Evolutionary conservation across 306 rosid genomes (phyloP).

Genomic region (Parietaria judaica): DNA sequence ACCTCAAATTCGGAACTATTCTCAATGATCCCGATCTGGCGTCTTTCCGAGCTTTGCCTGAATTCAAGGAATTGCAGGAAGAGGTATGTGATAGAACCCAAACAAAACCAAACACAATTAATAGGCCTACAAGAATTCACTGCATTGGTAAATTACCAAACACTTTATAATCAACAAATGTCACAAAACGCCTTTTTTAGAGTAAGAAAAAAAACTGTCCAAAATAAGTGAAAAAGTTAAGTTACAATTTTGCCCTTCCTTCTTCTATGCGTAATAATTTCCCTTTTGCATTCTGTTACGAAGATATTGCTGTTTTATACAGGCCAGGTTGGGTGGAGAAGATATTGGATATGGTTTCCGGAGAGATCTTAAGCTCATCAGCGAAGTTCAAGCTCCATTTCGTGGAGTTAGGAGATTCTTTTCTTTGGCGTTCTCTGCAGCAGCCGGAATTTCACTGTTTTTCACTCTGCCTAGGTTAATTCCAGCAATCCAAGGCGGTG

Average conservation of each 20-base stretch:
- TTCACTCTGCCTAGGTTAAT: conserved; percentile 65
- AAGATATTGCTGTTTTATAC: conserved; percentile 13
- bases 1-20: conserved; percentile 86
- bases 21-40: conserved; percentile 98
- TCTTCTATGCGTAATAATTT: too few relatives aligned
- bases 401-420: conserved; percentile 92
- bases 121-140: too few relatives aligned
- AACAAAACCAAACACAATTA: background rate
- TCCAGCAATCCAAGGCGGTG: conserved; percentile 65
- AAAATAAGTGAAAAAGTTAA: too few relatives aligned
- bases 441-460: conserved; percentile 80
- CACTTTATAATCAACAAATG: too few relatives aligned
- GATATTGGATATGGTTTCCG: conserved; percentile 89
- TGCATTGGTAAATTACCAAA: too few relatives aligned
- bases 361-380: conserved; percentile 95
- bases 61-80: conserved; percentile 85
- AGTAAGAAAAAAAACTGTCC: too few relatives aligned
- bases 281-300: too few relatives aligned
- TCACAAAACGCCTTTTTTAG: too few relatives aligned
- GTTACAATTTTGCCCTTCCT: too few relatives aligned
- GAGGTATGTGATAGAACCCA: conserved; percentile 42
- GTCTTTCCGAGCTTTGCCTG: conserved; percentile 87
- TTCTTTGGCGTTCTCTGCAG: conserved; percentile 69
- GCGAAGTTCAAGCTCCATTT: conserved; percentile 99
- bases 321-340: conserved; percentile 96